Evolutionary conservation across 106 monocot genomes (phyloP).

Genomic region (Dactylorhiza incarnata): DNA sequence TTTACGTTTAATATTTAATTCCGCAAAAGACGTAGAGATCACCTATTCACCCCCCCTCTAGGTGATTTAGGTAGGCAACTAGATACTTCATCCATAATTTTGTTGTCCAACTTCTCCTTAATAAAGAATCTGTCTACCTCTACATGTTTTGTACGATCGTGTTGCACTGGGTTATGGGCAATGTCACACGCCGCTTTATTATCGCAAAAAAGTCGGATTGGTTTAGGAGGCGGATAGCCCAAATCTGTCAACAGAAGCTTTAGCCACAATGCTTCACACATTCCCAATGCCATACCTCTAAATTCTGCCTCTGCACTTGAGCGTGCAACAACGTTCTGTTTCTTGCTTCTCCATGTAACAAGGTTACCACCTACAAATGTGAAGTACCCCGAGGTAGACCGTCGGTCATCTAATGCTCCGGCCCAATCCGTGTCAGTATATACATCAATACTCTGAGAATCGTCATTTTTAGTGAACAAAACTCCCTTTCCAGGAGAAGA

Average conservation of each 20-base stretch:
- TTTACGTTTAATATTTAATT: too few species aligned
- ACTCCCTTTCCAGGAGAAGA: too few species aligned
- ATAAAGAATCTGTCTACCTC: background rate
- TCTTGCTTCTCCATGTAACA: background rate
- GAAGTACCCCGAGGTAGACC: background rate
- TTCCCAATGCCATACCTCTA: background rate
- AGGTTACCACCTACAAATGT: background rate
- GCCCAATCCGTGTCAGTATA: background rate
- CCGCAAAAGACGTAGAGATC: too few species aligned
- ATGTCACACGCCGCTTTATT: background rate
- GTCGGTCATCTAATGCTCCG: background rate
- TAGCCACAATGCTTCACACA: background rate
- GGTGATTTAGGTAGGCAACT: too few species aligned
- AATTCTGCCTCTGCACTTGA: background rate
- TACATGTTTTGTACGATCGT: background rate
- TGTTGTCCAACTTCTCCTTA: background rate
- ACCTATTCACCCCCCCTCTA: too few species aligned
- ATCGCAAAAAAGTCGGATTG: background rate
- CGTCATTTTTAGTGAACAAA: too few species aligned
- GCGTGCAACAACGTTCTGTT: too few species aligned
- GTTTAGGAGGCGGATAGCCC: background rate
- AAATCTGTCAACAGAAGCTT: background rate
- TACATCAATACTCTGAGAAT: background rate
- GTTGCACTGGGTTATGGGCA: background rate
- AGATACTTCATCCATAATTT: background rate